Conservation (phyloP, 306 rosid genomes). For the Lupinus albus region DNA sequence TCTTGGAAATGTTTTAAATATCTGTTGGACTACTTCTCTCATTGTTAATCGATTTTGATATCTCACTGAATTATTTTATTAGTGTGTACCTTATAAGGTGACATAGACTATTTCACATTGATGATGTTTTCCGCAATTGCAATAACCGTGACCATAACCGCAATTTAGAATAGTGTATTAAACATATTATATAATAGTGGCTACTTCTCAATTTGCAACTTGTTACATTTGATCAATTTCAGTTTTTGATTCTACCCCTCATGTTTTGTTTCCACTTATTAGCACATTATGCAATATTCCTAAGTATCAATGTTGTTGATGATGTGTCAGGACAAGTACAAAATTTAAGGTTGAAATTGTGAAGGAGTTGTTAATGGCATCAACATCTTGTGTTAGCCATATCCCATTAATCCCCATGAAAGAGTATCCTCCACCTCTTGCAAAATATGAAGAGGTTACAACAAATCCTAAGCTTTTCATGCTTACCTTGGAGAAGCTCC, state of each 20-base stretch:
- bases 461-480: slow-evolving; percentile 61
- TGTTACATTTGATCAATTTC: neutral
- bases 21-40: no score
- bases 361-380: slow-evolving; percentile 51
- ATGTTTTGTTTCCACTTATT: neutral
- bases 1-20: no score
- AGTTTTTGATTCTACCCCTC: neutral
- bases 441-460: slow-evolving; percentile 60
- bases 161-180: no score
- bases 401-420: slow-evolving; percentile 44
- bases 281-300: slow-evolving; percentile 29
- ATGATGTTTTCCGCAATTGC: no score
- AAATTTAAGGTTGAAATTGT: neutral
- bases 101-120: slow-evolving; percentile 38
- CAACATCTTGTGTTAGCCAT: slow-evolving; percentile 52
- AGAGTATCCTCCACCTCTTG: slow-evolving; percentile 67
- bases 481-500: slow-evolving; percentile 71
- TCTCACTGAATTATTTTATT: slow-evolving; percentile 44
- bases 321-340: slow-evolving; percentile 30
- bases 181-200: neutral
- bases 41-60: no score
- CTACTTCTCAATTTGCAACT: neutral
- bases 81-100: slow-evolving; percentile 30
- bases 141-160: no score
- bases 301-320: slow-evolving; percentile 29